Base-by-base conservation (phyloP, 2,329 filamentous ascomycete genomes). In the Ophiostoma sp. region DNA sequence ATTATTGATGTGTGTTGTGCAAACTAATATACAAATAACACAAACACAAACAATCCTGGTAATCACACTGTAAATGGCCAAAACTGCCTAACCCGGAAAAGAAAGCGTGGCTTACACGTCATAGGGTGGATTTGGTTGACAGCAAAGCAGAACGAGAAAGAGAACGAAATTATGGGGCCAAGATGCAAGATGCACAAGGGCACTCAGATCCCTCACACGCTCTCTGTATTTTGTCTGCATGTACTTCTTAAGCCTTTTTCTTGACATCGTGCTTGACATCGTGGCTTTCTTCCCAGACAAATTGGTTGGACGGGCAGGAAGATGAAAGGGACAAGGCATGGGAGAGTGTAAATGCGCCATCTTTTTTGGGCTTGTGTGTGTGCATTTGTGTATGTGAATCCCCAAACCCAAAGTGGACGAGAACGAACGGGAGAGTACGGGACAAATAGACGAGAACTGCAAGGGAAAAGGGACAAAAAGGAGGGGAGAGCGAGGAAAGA, bases 31-130 rank as follows among this genome's bases (percentile, higher is more conserved):
- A 66, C 39, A 31, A 68, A 68, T 7, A 25, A 50, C 11, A 28
- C 63, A 68, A 50, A 50, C 42, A 22, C 61, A 66, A 7, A 28
- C 59, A 42, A 64, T 9, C 33, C 31, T 2, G 66, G 28, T 28
- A 3, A 36, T 25, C 33, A 45, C 5, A 59, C 22, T 45, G 39
- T 57, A 5, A 25, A 50, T 28, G 22, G 25, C 22, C 11, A 50
- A 59, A 59, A 39, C 42, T 59, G 63, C 36, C 71, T 50, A 69
- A 50, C 52, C 61, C 11, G 52, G 64, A 61, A 50, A 28, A 63
- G 64, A 42, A 69, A 45, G 11, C 11, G 22, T 61, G 25, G 55
- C 64, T 69, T 63, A 73, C 64, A 73, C 71, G 66, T 64, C 55
- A 73, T 63, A 57, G 61, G 63, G 42, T 52, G 70, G 19, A 71